Percentiles rank a stretch among this genome's conserved stretches.
Conservation (phyloP, 495 filamentous ascomycete species). For the Bathelium albidoporum region DNA sequence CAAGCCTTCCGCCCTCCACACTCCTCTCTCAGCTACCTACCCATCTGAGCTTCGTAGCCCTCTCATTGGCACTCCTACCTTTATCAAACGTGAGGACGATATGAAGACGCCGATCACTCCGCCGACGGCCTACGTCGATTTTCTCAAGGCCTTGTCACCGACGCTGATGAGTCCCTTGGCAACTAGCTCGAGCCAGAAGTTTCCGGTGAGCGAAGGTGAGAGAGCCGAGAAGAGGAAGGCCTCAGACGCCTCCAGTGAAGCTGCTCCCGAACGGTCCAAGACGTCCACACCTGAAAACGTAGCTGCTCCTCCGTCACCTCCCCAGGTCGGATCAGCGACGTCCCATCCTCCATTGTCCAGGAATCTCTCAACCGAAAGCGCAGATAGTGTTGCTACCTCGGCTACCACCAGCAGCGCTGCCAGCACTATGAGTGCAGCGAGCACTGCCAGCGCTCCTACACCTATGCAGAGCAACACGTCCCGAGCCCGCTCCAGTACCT, state of each 20-base stretch:
- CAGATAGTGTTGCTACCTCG: neutral
- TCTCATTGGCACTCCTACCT: slow-evolving; percentile 41
- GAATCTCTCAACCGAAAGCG: slow-evolving; percentile 1
- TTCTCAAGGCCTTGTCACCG: slow-evolving; percentile 71
- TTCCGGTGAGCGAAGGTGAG: neutral
- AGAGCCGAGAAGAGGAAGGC: neutral
- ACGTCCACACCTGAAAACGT: neutral
- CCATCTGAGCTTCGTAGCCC: slow-evolving; percentile 63
- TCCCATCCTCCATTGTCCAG: slow-evolving; percentile 14
- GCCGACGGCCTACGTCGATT: slow-evolving; percentile 82
- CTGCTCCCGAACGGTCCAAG: neutral
- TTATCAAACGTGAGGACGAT: slow-evolving; percentile 41
- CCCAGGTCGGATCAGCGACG: slow-evolving; percentile 17
- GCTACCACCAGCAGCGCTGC: neutral
- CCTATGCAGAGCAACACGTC: slow-evolving; percentile 1
- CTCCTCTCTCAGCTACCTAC: slow-evolving; percentile 65
- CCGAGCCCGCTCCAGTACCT: neutral
- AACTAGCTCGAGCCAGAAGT: slow-evolving; percentile 24
- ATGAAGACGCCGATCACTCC: slow-evolving; percentile 84
- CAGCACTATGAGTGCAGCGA: neutral
- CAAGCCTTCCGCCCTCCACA: slow-evolving; percentile 46
- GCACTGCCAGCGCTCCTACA: neutral
- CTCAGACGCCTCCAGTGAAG: neutral
- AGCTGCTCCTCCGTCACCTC: neutral
- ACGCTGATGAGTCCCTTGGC: slow-evolving; percentile 39